Base-by-base conservation (phyloP, 345 rosid species). In the Murraya koenigii region DNA sequence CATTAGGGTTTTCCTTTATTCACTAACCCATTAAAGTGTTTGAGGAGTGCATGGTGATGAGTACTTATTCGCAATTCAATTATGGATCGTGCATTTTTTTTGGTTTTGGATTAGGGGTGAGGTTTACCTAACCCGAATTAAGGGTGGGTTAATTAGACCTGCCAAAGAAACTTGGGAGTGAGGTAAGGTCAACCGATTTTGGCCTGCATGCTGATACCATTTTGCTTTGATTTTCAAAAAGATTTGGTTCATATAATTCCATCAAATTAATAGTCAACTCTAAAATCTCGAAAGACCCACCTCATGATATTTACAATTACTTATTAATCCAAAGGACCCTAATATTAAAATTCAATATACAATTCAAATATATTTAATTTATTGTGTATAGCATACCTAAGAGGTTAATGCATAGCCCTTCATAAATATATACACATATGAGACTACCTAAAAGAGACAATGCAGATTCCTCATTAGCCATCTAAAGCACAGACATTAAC, bases 141-240 rank as follows among this genome's bases (percentile, higher is more conserved):
- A 44, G 56, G 6, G 56, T 52, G 26, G 39, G 19, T 74, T 36
- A 26, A 52, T 8, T 70, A 19, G 74, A 70, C 35, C 22, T 49
- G 74, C 14, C 58, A 25, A 58, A 60, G 70, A 78, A 78, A 70
- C 80, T 28, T 70, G 79, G 79, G 75, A 67, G 69, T 78, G 74
- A 39, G 78, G 79, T 79, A 82, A 85, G 79, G 80, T 79, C 84
- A 85, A 78, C 60, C 64, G 44, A 54, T 47, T 52, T 75, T 63
- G 80, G 80, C 75, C 56, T 78, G 66, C 47, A 65, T 20, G 25
- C 17, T 63, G 66, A 13, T 80, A 59, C 35, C 66, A n/a, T 44
- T 62, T 74, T 78, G 41, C 62, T 72, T 78, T 23, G 68, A 39
- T 61, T 71, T 78, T 69, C 38, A 54, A 52, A 74, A 13, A 8